Evolutionary conservation across 23 red algal species (phyloP).

Genomic region (Gracilaria gracilis): DNA sequence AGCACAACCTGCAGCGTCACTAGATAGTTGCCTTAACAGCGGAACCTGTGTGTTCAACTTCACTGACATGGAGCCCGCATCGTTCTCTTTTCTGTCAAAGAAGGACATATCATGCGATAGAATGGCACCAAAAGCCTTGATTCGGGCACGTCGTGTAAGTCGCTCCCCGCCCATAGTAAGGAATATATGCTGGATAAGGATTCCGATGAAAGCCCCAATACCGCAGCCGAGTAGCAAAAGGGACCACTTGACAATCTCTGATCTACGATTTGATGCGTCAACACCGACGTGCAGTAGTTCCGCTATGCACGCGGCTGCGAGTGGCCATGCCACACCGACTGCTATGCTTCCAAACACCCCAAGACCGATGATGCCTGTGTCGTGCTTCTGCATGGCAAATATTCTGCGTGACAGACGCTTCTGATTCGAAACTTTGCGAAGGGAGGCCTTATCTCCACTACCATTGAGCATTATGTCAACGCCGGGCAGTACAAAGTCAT

Average conservation of each 20-base stretch:
- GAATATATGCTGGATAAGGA: conserved; percentile 40
- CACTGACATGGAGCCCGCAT: conserved; percentile 47
- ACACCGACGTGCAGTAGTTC: conserved; percentile 35
- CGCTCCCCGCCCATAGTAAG: conserved; percentile 78
- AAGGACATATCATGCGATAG: conserved; percentile 74
- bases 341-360: conserved; percentile 15
- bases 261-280: not conserved
- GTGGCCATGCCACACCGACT: conserved; percentile 40
- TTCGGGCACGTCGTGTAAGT: conserved; percentile 63
- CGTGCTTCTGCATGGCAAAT: conserved; percentile 5
- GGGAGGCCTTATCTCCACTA: not conserved
- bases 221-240: conserved; percentile 33
- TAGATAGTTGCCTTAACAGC: conserved; percentile 12
- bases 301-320: conserved; percentile 19
- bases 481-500: not conserved
- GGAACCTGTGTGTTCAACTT: conserved; percentile 39
- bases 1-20: conserved; percentile 42
- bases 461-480: not conserved
- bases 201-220: conserved; percentile 20
- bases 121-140: conserved; percentile 59
- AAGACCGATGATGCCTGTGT: not conserved
- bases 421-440: not conserved
- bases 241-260: conserved; percentile 40
- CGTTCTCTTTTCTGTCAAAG: conserved; percentile 73
- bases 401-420: not conserved